Percentiles rank a stretch among this genome's conserved stretches.
Conservation (phyloP, 768 basidiomycete species). For the Mycena leptocephala region DNA sequence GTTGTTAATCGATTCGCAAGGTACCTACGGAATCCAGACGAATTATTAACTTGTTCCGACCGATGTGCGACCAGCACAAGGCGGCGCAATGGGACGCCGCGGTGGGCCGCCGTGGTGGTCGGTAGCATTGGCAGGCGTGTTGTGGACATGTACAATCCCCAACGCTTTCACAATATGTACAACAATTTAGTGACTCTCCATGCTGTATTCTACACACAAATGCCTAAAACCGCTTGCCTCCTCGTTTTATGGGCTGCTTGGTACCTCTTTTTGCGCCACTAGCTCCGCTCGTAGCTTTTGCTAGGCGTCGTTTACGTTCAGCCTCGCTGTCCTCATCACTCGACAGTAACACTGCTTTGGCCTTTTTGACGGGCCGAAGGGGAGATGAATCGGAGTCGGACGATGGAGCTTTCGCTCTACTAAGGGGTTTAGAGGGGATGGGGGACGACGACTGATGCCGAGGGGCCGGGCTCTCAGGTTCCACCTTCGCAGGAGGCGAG, state of each 20-base stretch:
- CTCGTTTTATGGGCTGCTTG: constrained; percentile 84
- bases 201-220: not conserved
- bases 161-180: not conserved
- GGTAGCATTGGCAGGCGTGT: constrained; percentile 7
- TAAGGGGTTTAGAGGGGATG: constrained; percentile 37
- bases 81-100: constrained; percentile 34
- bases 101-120: constrained; percentile 25
- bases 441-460: constrained; percentile 29
- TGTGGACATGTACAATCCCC: constrained; percentile 1
- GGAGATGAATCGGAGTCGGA: constrained; percentile 72
- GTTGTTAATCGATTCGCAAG: not conserved
- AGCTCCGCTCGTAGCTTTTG: constrained; percentile 47
- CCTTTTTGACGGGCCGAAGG: constrained; percentile 67
- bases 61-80: constrained; percentile 35
- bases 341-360: constrained; percentile 53
- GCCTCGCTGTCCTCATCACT: constrained; percentile 76
- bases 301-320: constrained; percentile 54
- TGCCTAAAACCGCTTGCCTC: constrained; percentile 79
- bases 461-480: constrained; percentile 28
- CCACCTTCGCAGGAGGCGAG: constrained; percentile 28
- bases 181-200: not conserved
- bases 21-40: constrained; percentile 15
- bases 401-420: constrained; percentile 44
- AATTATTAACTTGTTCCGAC: constrained; percentile 37
- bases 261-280: constrained; percentile 63